Base-by-base conservation (phyloP, 805 yeast genomes). In the Suhomyces pyralidae region DNA sequence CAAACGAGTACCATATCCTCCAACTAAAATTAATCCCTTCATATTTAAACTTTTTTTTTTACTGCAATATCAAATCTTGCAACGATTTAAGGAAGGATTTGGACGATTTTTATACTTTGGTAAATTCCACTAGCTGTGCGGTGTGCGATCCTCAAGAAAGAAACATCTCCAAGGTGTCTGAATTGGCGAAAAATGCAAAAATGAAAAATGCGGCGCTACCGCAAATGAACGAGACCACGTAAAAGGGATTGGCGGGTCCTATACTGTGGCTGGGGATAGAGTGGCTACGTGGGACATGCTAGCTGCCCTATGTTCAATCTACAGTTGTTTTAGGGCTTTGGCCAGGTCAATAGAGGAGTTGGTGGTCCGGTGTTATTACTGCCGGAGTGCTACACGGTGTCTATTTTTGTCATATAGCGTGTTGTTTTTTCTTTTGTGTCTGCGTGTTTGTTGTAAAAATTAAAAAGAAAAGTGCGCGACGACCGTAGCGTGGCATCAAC, bases 1-100 rank as follows among this genome's bases (percentile, higher is more conserved):
- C 81, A 94, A 88, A 81, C 99, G 94, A 69, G 99, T 94, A 82
- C 99, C 99, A 81, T 92, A 94, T 77, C 99, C 99, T 71, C 99
- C 99, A 66, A 93, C 98, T 74, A 93, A 86, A 82, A 93, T 93
- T 76, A 93, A 85, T 72, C 96, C 97, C 81, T 91, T 91, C 97
- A 91, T 90, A 38, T 38, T 60, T 40, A 71, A 22, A 24, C 22
- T 19, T 20, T 42, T 42, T 42, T 38, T 40, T n/a, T 42, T 42
- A 20, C 42, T 38, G 17, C 42, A 42, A 42, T 42, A 9, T 42
- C 30, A 42, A 42, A 42, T 12, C 30, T 42, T 24, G 28, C 12
- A 17, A 17, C 24, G 8, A 17, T 9, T 42, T 20, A 7, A 3
- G 45, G 30, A 42, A 24, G 45, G 30, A 42, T 17, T 42, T 42